Conservation (phyloP, 2,329 filamentous ascomycete species). For the Lecanoromycetidae sp. region DNA sequence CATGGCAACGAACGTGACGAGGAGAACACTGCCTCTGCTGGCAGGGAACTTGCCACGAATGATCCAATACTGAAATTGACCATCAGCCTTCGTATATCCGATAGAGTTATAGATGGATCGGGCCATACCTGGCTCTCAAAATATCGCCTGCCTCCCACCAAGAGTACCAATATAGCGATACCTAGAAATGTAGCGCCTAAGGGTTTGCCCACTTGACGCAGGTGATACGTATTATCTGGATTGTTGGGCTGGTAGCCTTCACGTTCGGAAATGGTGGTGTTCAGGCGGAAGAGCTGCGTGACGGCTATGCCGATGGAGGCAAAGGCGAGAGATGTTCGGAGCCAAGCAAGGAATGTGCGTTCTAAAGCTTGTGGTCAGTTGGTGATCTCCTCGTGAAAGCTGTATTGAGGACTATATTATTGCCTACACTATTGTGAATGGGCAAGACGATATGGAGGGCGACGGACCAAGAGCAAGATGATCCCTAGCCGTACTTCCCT, state of each 20-base stretch:
- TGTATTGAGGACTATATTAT: not conserved
- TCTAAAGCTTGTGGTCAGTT: slow-evolving; percentile 32
- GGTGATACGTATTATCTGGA: slow-evolving; percentile 20
- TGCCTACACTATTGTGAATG: not conserved
- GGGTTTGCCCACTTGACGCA: slow-evolving; percentile 46
- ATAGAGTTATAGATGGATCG: not conserved
- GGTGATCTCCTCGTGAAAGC: slow-evolving; percentile 1
- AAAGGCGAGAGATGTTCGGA: slow-evolving; percentile 53
- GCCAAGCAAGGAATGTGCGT: slow-evolving; percentile 57
- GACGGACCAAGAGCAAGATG: slow-evolving; percentile 49
- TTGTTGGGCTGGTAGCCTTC: slow-evolving; percentile 15
- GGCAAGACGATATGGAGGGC: not conserved
- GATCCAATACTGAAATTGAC: slow-evolving; percentile 42
- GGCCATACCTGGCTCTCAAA: slow-evolving; percentile 45
- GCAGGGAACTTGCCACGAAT: slow-evolving; percentile 55
- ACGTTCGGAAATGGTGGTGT: slow-evolving; percentile 34
- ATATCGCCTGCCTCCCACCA: slow-evolving; percentile 53
- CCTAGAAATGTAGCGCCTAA: slow-evolving; percentile 54
- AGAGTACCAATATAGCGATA: slow-evolving; percentile 47
- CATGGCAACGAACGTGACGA: slow-evolving; percentile 45
- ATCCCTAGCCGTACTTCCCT: slow-evolving; percentile 53
- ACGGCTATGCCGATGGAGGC: slow-evolving; percentile 54
- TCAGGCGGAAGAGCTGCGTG: slow-evolving; percentile 54
- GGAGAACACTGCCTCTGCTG: slow-evolving; percentile 47
- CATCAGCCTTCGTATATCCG: not conserved